phyloP scores from a whole-genome alignment of 2,329 filamentous ascomycete species.

The Clonostachys solani region DNA sequence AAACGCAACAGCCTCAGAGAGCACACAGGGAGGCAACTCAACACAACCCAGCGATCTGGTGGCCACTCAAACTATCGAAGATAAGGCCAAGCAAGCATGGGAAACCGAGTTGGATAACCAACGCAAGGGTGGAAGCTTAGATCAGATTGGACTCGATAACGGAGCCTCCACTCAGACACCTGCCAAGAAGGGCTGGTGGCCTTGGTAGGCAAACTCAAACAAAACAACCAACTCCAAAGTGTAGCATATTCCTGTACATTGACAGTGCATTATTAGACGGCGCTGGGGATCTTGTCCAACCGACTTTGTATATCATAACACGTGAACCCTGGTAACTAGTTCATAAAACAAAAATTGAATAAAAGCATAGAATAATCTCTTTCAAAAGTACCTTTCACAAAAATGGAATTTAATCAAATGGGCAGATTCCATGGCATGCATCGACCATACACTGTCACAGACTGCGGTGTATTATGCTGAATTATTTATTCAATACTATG shows the following conservation, averaged over 20 bases:
- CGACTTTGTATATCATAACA: conserved; percentile 18
- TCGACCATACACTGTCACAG: too few species aligned
- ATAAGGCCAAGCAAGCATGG: conserved; percentile 37
- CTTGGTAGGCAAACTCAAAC: conserved; percentile 19
- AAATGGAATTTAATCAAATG: too few species aligned
- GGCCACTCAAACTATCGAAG: conserved; percentile 15
- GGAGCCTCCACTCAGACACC: conserved; percentile 13
- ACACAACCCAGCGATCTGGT: background rate
- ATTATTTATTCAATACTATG: too few species aligned
- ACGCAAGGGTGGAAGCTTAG: conserved; percentile 42
- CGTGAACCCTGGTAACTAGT: too few species aligned
- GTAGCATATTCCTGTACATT: conserved; percentile 38
- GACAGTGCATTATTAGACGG: conserved; percentile 36
- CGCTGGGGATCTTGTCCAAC: conserved; percentile 25
- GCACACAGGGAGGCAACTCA: background rate
- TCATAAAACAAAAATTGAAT: too few species aligned
- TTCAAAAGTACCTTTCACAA: too few species aligned
- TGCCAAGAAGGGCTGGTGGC: conserved; percentile 46
- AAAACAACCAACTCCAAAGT: conserved; percentile 13
- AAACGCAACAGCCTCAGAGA: conserved; percentile 3
- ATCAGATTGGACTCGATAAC: conserved; percentile 39
- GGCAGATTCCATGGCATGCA: too few species aligned
- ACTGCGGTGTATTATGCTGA: too few species aligned
- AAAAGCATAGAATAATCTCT: too few species aligned
- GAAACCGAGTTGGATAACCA: conserved; percentile 48